A percentile compares a stretch with the other conserved stretches of the same genome.
Evolutionary conservation across 805 yeast species (phyloP).

Genomic region (Ogataea ramenticola): DNA sequence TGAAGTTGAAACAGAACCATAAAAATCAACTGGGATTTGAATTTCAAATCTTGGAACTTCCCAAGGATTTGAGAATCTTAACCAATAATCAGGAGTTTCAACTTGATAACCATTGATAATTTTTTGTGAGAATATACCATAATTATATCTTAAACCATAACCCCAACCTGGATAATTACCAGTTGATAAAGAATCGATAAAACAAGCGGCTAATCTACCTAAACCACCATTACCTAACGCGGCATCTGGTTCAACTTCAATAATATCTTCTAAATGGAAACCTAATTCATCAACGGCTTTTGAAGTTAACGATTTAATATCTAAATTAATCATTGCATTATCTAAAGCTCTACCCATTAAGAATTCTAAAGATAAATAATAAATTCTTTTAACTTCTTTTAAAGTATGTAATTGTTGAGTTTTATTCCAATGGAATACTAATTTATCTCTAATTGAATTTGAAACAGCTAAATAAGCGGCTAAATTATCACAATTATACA

Average conservation of each 20-base stretch:
- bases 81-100: conserved; percentile 93
- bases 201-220: conserved; percentile 92
- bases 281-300: conserved; percentile 67
- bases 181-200: conserved; percentile 80
- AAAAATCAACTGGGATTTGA: conserved; percentile 83
- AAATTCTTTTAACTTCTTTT: conserved; percentile 77
- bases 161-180: conserved; percentile 95
- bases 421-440: conserved; percentile 83
- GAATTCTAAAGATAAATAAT: conserved; percentile 81
- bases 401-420: conserved; percentile 87
- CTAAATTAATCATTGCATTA: conserved; percentile 81
- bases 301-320: conserved; percentile 52
- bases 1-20: conserved; percentile 66
- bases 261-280: conserved; percentile 77
- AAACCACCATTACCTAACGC: conserved; percentile 94
- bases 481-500: conserved; percentile 85
- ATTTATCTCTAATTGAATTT: conserved; percentile 65
- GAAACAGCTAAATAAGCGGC: conserved; percentile 93
- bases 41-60: conserved; percentile 83
- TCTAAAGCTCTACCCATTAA: conserved; percentile 94
- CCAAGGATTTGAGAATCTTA: conserved; percentile 87
- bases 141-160: conserved; percentile 86
- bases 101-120: conserved; percentile 91
- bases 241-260: conserved; percentile 87
- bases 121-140: conserved; percentile 87